Evolutionary conservation across 805 yeast genomes (phyloP).

Genomic region (Alloascoidea africana): DNA sequence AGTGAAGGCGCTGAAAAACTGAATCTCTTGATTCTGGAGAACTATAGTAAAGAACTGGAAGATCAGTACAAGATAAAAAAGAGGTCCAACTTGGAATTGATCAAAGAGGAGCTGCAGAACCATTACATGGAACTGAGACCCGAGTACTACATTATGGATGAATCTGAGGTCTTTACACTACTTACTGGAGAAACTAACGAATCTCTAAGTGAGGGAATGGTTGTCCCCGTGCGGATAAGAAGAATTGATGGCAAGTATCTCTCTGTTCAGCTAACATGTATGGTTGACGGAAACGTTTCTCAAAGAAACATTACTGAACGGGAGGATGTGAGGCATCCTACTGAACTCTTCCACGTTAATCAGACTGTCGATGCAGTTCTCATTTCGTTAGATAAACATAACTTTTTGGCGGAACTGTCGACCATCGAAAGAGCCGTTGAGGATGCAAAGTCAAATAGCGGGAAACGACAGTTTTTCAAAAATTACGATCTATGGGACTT

Average conservation of each 20-base stretch:
- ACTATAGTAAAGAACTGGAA: slow-evolving; percentile 82
- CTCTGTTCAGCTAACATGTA: slow-evolving; percentile 35
- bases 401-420: slow-evolving; percentile 60
- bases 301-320: slow-evolving; percentile 19
- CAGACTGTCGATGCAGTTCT: slow-evolving; percentile 84
- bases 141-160: slow-evolving; percentile 47
- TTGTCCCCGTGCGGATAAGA: slow-evolving; percentile 62
- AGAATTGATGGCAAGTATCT: slow-evolving; percentile 28
- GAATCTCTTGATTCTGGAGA: slow-evolving; percentile 78
- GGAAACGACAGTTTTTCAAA: slow-evolving; percentile 11
- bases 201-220: slow-evolving; percentile 48
- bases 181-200: slow-evolving; percentile 76
- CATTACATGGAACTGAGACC: slow-evolving; percentile 81
- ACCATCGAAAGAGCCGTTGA: slow-evolving; percentile 51
- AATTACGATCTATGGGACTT: slow-evolving; percentile 27
- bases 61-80: slow-evolving; percentile 42
- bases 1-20: slow-evolving; percentile 58
- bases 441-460: slow-evolving; percentile 29
- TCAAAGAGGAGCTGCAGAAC: slow-evolving; percentile 72
- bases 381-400: slow-evolving; percentile 52
- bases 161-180: slow-evolving; percentile 68
- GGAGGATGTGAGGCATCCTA: slow-evolving; percentile 28
- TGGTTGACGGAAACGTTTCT: slow-evolving; percentile 39
- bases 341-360: slow-evolving; percentile 35
- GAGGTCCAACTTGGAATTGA: slow-evolving; percentile 68